Conservation (phyloP, 1,139 yeast species). For the Saccharomyces pastorianus region DNA sequence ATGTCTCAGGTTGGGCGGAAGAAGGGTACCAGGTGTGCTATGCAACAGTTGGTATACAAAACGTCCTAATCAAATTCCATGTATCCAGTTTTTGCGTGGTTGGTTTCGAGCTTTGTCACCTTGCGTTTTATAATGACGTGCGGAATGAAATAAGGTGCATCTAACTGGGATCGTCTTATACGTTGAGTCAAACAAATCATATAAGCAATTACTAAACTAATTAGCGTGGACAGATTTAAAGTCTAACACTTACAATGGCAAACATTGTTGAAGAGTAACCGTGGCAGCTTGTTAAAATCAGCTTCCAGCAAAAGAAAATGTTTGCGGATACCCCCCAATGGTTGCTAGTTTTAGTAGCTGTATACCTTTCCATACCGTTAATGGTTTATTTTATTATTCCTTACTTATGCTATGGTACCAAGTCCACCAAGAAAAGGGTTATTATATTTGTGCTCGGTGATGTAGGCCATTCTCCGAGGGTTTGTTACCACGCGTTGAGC, state of each 20-base stretch:
- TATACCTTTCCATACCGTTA: slow-evolving; percentile 35
- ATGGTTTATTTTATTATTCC: slow-evolving; percentile 33
- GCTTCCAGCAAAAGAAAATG: background rate
- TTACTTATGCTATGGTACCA: slow-evolving; percentile 27
- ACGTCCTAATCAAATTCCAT: no score
- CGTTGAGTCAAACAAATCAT: no score
- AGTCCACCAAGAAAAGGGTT: slow-evolving; percentile 42
- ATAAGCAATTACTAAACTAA: no score
- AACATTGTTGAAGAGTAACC: no score
- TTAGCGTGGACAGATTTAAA: background rate
- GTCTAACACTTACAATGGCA: no score
- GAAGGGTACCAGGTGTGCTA: background rate
- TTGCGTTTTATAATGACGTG: no score
- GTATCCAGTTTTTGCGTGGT: background rate
- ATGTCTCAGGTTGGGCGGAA: background rate
- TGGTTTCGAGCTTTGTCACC: no score
- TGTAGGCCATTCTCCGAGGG: slow-evolving; percentile 90
- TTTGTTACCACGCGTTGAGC: slow-evolving; percentile 83
- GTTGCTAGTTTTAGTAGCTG: slow-evolving; percentile 24
- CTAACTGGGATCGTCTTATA: no score
- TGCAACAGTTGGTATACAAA: no score
- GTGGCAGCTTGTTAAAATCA: background rate
- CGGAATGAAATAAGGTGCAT: no score
- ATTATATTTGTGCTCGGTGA: slow-evolving; percentile 86
- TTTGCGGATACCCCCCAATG: slow-evolving; percentile 13